Conservation (phyloP, 352 stramenopile genomes). For the Pythium scleroteichum region DNA sequence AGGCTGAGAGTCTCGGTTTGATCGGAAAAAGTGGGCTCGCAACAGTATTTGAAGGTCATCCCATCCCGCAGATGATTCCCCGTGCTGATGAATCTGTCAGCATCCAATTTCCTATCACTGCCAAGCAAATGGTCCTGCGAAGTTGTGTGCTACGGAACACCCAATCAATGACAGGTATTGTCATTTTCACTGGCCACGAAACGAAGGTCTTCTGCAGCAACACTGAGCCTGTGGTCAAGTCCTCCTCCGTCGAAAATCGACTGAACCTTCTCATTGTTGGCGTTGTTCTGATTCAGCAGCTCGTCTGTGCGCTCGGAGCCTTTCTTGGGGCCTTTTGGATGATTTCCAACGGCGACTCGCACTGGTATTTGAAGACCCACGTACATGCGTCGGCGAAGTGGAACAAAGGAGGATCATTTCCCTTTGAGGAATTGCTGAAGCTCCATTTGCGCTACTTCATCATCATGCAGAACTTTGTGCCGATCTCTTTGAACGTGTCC, state of each 20-base stretch:
- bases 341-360: conserved; percentile 50
- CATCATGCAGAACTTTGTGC: conserved; percentile 98
- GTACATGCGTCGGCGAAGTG: conserved; percentile 23
- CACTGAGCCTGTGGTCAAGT: conserved; percentile 74
- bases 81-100: conserved; percentile 37
- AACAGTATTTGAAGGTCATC: conserved; percentile 15
- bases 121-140: conserved; percentile 89
- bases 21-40: neutral
- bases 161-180: conserved; percentile 72
- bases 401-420: conserved; percentile 39
- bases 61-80: conserved; percentile 30
- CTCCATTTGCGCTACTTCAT: conserved; percentile 94
- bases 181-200: conserved; percentile 90
- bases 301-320: conserved; percentile 65
- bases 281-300: conserved; percentile 75
- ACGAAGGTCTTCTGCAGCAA: conserved; percentile 87
- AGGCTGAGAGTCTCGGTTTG: conserved; percentile 45
- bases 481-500: conserved; percentile 98
- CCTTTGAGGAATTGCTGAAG: conserved; percentile 64
- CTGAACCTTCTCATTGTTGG: conserved; percentile 74
- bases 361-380: conserved; percentile 63
- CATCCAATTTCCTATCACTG: conserved; percentile 62
- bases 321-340: conserved; percentile 74
- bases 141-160: conserved; percentile 90
- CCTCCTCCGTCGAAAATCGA: conserved; percentile 71